Conservation (phyloP, 2,329 filamentous ascomycete species). For the Epichloe bromicola region DNA sequence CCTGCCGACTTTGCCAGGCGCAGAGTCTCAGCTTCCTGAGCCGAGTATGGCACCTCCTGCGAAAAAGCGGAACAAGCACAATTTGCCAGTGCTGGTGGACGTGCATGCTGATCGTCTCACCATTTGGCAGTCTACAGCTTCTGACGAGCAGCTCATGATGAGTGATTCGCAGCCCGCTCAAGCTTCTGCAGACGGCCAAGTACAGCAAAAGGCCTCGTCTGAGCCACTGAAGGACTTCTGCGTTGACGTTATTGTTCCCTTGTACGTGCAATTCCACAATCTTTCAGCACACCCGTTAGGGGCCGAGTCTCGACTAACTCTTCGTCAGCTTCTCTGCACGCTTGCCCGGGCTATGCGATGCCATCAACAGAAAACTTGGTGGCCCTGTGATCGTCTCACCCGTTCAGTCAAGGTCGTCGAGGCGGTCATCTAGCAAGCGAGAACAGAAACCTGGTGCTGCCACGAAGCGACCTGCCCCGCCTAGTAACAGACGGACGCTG, state of each 20-base stretch:
- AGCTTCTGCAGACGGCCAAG: conserved; percentile 20
- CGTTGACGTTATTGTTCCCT: conserved; percentile 67
- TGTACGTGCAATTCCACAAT: conserved; percentile 35
- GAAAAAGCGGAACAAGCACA: conserved; percentile 50
- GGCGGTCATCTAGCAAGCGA: conserved; percentile 26
- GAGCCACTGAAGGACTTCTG: conserved; percentile 67
- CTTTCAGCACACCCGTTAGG: neutral
- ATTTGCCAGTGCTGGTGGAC: conserved; percentile 54
- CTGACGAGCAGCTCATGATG: conserved; percentile 40
- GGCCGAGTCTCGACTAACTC: conserved; percentile 20
- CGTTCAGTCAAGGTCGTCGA: conserved; percentile 35
- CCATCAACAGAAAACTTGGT: conserved; percentile 63
- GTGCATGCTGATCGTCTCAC: conserved; percentile 65
- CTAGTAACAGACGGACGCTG: conserved; percentile 37
- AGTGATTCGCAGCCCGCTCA: conserved; percentile 32
- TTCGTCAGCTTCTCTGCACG: conserved; percentile 54
- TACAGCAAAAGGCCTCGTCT: conserved; percentile 27
- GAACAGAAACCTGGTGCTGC: conserved; percentile 39
- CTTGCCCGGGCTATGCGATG: conserved; percentile 56
- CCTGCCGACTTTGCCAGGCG: conserved; percentile 30
- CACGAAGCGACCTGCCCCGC: conserved; percentile 32
- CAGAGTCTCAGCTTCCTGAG: conserved; percentile 15
- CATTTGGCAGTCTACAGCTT: conserved; percentile 70
- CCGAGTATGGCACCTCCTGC: conserved; percentile 16
- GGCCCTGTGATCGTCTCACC: conserved; percentile 51